Base-by-base conservation (phyloP, 1,284 basidiomycete genomes). In the Sphaerobolus stellatus region DNA sequence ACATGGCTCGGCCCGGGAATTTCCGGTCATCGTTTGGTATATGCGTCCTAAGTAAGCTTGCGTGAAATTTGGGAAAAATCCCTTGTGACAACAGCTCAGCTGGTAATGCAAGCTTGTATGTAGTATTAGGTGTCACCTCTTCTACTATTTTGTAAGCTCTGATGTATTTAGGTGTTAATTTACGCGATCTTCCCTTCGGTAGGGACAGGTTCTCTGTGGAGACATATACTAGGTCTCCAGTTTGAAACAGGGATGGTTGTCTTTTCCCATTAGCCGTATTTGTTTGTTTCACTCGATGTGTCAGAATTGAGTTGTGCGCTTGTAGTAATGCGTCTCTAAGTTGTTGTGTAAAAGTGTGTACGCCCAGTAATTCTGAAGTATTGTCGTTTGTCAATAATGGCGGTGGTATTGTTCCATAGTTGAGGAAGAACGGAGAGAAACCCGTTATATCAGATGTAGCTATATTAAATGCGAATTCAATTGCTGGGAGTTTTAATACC, bases 381-480 rank as follows among this genome's bases (percentile, higher is more conserved):
- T 48, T n/a, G 11, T 68, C 50, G 65, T 64, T 68, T 0, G 72
- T 58, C 58, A 73, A 61, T 0, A 64, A 49, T 16, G 65, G 22
- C 0, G 68, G 70, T 34, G n/a, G n/a, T n/a, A 64, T 50, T 16
- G 57, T n/a, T 13, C 68, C 66, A 11, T 53, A 56, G 53, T 71
- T 69, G 29, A 75, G 52, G 60, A 58, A 64, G 59, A 74, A 71
- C 22, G 67, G 65, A 5, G 66, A 54, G 43, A 61, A 68, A 0
- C 65, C 63, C 5, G 64, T 70, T 18, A 63, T 56, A 11, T 64
- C 59, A 0, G 61, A 61, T 13, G 60, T 24, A 5, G 69, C 61
- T 8, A 48, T 51, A 50, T 69, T 69, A 16, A 74, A 57, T 5
- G 69, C 68, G 57, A 73, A 74, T 56, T 75, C 71, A n/a, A 75